Percentiles rank a stretch among this genome's conserved stretches.
Evolutionary conservation across 768 basidiomycete genomes (phyloP).

Genomic region (Xerocomus spinulosus): DNA sequence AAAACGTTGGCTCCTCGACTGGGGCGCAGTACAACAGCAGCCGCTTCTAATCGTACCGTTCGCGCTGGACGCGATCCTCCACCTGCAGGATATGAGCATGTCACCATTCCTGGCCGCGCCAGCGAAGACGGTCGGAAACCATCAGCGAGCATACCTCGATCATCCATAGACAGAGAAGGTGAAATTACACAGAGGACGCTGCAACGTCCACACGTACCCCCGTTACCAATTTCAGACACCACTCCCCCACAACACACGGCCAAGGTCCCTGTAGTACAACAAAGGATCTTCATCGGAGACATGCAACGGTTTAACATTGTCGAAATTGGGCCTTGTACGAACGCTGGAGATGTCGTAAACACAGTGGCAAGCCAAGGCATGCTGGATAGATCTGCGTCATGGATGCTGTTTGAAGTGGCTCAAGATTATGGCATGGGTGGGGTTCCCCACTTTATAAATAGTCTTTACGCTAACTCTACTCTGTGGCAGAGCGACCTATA

Average conservation of each 20-base stretch:
- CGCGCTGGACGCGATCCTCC: slow-evolving; percentile 16
- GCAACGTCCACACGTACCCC: slow-evolving; percentile 37
- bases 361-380: slow-evolving; percentile 63
- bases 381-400: slow-evolving; percentile 61
- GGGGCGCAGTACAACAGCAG: slow-evolving; percentile 36
- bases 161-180: slow-evolving; percentile 21
- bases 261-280: slow-evolving; percentile 44
- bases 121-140: slow-evolving; percentile 28
- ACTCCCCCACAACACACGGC: slow-evolving; percentile 28
- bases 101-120: slow-evolving; percentile 15
- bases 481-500: slow-evolving; percentile 74
- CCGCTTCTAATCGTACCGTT: slow-evolving; percentile 8
- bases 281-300: slow-evolving; percentile 73
- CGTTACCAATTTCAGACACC: slow-evolving; percentile 32
- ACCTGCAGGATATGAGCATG: slow-evolving; percentile 15
- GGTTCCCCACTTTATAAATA: slow-evolving; percentile 1
- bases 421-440: slow-evolving; percentile 93
- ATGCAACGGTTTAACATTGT: slow-evolving; percentile 73
- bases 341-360: slow-evolving; percentile 67
- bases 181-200: slow-evolving; percentile 22
- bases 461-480: slow-evolving; percentile 7
- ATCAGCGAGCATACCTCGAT: slow-evolving; percentile 15
- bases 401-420: slow-evolving; percentile 89
- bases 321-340: slow-evolving; percentile 62
- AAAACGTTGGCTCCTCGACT: slow-evolving; percentile 26